Evolutionary conservation across 371 early-diverging fungal genomes (phyloP), one percentile per base, ranked within the genome.

Genomic region (Rhizopus stolonifer): DNA sequence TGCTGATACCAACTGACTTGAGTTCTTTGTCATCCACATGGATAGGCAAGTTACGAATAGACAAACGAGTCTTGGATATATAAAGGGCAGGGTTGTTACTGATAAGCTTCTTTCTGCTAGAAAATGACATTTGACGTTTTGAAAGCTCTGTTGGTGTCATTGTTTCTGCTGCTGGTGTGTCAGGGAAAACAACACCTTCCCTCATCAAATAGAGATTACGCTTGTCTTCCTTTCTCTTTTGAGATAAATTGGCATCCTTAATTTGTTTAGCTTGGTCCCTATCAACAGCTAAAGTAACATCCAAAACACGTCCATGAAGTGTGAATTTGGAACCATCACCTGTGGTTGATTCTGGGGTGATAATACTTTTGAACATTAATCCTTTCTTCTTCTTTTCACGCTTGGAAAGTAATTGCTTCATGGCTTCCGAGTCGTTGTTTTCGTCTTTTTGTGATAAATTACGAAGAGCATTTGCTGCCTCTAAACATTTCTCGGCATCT

Each of bases 11-110:
- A 5, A 88, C 69, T 22, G 76, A 68, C 48, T 81, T 84, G 43
- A 95, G 67, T 4, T 74, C 80, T 10, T 65, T 64, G 31, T 95
- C 95, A 54, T 82, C 87, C n/a, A 91, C 76, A 31, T 75, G 73
- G 31, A 83, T 57, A 1, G 88, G 90, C 42, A 97, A 59, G 64
- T 91, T 92, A 50, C 96, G 83, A 21, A 97, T 77, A 8, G 91
- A 86, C 22, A 97, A 81, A 58, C 98, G 85, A 1, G 93, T 92
- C 58, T 85, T 88, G 63, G 91, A 90, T 54, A 97, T 81, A 64
- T 77, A 94, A 48, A 95, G 74, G 49, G 92, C 89, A 23, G 93
- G 96, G 64, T 96, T 94, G 54, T 74, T 79, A 9, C 79, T 79
- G 38, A 96, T 69, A 29, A 87, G 69, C 39, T 85, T 81, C 67